These are phyloP conservation scores for Geosmithia putterillii DNA, from an alignment of 2,329 filamentous ascomycete genomes.

Conservation along the genomic window DNA sequence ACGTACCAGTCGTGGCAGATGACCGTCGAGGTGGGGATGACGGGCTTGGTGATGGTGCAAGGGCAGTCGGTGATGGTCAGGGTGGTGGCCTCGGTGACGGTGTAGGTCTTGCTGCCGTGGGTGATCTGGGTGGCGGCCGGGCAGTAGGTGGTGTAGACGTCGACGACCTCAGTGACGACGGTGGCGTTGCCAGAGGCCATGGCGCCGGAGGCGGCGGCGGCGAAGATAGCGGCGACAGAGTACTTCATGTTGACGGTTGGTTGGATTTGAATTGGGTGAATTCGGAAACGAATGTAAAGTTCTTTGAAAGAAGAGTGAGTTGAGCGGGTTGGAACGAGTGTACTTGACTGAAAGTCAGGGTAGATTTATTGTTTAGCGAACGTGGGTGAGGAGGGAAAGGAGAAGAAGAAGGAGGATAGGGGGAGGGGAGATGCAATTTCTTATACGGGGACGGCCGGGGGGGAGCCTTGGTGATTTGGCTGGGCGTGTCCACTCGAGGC, in stretches of 20 bases:
- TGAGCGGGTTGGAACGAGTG: constrained; percentile 33
- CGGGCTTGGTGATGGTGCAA: constrained; percentile 52
- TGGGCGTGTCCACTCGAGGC: background rate
- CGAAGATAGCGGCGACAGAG: constrained; percentile 39
- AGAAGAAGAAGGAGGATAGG: constrained; percentile 13
- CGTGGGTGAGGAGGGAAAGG: constrained; percentile 32
- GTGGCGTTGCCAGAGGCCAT: constrained; percentile 35
- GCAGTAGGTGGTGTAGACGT: constrained; percentile 60
- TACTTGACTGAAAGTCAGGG: constrained; percentile 40
- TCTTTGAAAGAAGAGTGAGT: constrained; percentile 9
- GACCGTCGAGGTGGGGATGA: constrained; percentile 38
- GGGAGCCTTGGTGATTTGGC: background rate
- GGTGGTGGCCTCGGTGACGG: constrained; percentile 54
- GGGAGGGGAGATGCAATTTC: constrained; percentile 14
- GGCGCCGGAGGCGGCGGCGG: constrained; percentile 37
- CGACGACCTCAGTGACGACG: constrained; percentile 55
- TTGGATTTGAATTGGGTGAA: constrained; percentile 19
- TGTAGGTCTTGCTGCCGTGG: constrained; percentile 55
- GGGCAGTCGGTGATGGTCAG: constrained; percentile 62
- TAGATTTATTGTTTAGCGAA: constrained; percentile 28
- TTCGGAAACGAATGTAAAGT: background rate
- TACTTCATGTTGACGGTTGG: constrained; percentile 53
- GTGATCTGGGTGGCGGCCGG: constrained; percentile 51
- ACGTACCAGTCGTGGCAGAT: constrained; percentile 42
- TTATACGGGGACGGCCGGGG: constrained; percentile 25